Conservation (phyloP, 352 stramenopile species). For the Salisapilia sapeloensis region DNA sequence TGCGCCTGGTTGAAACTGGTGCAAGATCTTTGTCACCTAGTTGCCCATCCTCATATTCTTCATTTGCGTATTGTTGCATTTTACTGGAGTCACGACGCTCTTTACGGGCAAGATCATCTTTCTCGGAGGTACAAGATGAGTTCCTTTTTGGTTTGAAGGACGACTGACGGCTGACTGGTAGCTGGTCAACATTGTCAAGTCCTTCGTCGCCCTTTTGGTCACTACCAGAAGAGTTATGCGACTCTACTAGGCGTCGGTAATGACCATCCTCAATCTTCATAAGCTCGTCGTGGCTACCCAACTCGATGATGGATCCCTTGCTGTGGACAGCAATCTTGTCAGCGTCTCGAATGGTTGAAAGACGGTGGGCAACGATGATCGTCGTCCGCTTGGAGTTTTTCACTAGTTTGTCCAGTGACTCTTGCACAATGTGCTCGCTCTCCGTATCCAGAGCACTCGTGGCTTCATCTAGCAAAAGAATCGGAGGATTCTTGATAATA, state of each 20-base stretch:
- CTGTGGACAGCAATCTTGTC: constrained; percentile 72
- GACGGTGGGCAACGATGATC: constrained; percentile 66
- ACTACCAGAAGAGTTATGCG: not conserved
- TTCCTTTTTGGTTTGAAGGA: not conserved
- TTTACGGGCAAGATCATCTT: not conserved
- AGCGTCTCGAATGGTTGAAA: constrained; percentile 61
- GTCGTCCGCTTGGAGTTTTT: constrained; percentile 47
- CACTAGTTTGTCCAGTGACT: constrained; percentile 60
- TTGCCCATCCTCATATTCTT: not conserved
- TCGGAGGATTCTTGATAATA: constrained; percentile 64
- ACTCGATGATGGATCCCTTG: constrained; percentile 50
- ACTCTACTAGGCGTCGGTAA: constrained; percentile 9
- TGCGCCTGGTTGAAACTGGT: constrained; percentile 9
- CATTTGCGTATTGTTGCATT: constrained; percentile 3
- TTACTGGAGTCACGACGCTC: no score
- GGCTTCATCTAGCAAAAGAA: constrained; percentile 79
- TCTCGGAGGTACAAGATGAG: not conserved
- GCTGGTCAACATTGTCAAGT: not conserved
- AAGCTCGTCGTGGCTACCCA: constrained; percentile 70
- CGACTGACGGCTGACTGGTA: not conserved
- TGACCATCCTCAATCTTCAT: constrained; percentile 16
- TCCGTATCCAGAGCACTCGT: constrained; percentile 58
- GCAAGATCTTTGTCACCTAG: not conserved
- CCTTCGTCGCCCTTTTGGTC: constrained; percentile 2
- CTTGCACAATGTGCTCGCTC: constrained; percentile 78